Percentiles rank a stretch among this genome's conserved stretches.
Conservation (phyloP, 768 basidiomycete species). For the Tylopilus vinaceipallidus region DNA sequence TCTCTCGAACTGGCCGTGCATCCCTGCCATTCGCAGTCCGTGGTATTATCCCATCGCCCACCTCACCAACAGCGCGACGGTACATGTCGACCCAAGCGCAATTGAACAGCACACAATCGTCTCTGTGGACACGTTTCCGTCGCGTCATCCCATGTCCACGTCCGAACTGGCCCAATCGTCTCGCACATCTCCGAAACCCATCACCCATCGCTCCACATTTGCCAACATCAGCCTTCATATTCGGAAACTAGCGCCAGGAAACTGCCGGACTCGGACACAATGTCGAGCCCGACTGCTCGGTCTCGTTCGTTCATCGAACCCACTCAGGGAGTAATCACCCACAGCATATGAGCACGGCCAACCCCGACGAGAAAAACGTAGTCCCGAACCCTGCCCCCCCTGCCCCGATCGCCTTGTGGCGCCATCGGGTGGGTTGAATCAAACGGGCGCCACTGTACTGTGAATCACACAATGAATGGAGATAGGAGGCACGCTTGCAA, state of each 20-base stretch:
- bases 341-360: not conserved
- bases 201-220: too few species aligned
- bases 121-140: constrained; percentile 9
- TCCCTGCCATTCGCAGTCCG: too few species aligned
- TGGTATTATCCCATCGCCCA: too few species aligned
- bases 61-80: too few species aligned
- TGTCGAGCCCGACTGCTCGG: too few species aligned
- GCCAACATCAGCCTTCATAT: not conserved
- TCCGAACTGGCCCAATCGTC: not conserved
- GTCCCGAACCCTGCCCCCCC: constrained; percentile 5
- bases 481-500: not conserved
- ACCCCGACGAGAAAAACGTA: constrained; percentile 14
- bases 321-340: not conserved
- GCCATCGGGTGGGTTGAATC: too few species aligned
- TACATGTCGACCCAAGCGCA: too few species aligned
- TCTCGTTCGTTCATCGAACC: not conserved
- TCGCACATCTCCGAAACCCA: constrained; percentile 3
- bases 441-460: not conserved
- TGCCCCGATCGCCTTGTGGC: constrained; percentile 20
- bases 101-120: too few species aligned
- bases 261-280: not conserved
- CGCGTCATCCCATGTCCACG: constrained; percentile 4
- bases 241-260: not conserved
- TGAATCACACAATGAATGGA: not conserved
- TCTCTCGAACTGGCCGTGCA: too few species aligned